Base-by-base conservation (phyloP, 1,284 basidiomycete species). In the Peniophora sp. region DNA sequence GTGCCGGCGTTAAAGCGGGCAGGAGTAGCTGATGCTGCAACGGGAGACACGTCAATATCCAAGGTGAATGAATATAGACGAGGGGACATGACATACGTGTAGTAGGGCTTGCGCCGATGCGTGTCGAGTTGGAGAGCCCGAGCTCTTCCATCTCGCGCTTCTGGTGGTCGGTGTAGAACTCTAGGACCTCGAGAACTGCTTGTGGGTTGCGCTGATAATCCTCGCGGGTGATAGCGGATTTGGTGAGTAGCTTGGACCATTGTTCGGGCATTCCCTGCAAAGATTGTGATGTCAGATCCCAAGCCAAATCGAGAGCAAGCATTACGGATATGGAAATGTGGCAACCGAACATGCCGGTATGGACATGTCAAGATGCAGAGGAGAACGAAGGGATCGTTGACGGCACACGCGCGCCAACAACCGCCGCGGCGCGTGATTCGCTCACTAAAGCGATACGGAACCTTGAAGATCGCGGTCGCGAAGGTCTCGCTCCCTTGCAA, bases 111-210 rank as follows among this genome's bases (percentile, higher is more conserved):
- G 52, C 23, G n/a, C 56, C 51, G 23, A 54, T 49, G 39, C 58
- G 48, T 25, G 56, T 58, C 16, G 53, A 48, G 35, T 57, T 52
- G n/a, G 56, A 56, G 11, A 62, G 56, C 1, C 72, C 68, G 64
- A 72, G 78, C 72, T 87, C 84, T 60, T 95, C 92, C 62, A 89
- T 70, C 62, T 90, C 89, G n/a, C 88, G 83, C 66, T 93, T 94
- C 72, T 97, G 93, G 61, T 94, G 93, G 65, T 97, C 92, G 12
- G 95, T 98, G 69, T 98, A 98, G 72, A 98, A 99, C 63, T 98
- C 94, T 52, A 99, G 84, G 0, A 97, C 96, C 58, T 98, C 96
- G 16, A 98, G 77, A 14, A 99, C 96, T 1, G 96, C 96, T 62
- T 98, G 95, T 0, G 96, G 96, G 63, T 99, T 90, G 65, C 90